phyloP scores from a whole-genome alignment of 2,329 filamentous ascomycete species.

The Botrytis fragariae region DNA sequence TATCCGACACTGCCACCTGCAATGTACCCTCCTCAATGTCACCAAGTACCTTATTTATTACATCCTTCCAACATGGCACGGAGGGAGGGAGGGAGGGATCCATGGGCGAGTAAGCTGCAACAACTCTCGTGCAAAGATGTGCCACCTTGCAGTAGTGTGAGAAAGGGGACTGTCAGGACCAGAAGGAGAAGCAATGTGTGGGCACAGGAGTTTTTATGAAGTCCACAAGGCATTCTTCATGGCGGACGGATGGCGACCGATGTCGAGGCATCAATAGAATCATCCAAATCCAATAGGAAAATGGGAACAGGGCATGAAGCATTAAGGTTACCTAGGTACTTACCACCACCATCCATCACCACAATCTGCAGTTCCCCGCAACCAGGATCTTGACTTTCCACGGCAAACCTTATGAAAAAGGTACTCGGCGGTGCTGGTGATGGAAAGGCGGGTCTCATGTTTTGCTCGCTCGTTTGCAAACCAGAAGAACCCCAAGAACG shows the following conservation, averaged over 20 bases:
- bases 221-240: constrained; percentile 16
- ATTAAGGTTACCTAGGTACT: background rate
- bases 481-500: background rate
- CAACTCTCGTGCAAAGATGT: background rate
- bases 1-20: constrained; percentile 15
- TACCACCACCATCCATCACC: background rate
- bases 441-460: background rate
- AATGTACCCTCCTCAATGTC: background rate
- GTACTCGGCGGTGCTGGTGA: background rate
- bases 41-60: background rate
- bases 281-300: background rate
- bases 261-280: background rate
- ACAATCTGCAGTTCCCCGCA: background rate
- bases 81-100: background rate
- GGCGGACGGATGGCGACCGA: background rate
- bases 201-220: background rate
- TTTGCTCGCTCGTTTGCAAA: background rate
- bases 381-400: background rate
- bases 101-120: background rate
- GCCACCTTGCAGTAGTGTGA: constrained; percentile 12
- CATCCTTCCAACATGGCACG: background rate
- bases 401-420: background rate
- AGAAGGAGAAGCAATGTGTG: background rate
- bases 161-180: background rate
- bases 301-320: background rate